These are phyloP conservation scores for Fonsecaea nubica DNA, from an alignment of 2,329 filamentous ascomycete species.

Conservation along the genomic window DNA sequence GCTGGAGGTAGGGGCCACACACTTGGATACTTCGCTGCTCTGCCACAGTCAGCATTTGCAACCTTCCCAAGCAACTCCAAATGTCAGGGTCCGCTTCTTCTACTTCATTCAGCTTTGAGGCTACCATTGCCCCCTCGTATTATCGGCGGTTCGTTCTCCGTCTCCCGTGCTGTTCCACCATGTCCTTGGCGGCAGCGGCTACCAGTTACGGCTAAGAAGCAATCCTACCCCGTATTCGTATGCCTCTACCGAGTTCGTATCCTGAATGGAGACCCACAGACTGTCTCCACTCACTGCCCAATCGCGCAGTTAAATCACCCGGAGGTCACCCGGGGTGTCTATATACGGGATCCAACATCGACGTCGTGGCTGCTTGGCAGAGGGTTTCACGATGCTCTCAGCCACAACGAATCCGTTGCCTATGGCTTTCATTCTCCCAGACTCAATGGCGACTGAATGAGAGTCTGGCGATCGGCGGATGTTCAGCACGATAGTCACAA, in stretches of 20 bases:
- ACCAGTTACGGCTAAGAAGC: background rate
- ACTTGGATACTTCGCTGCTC: too few species aligned
- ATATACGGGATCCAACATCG: background rate
- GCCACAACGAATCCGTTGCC: background rate
- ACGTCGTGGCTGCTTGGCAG: background rate
- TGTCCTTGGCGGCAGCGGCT: background rate
- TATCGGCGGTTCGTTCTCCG: too few species aligned
- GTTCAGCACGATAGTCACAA: background rate
- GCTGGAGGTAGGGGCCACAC: too few species aligned
- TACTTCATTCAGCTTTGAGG: too few species aligned
- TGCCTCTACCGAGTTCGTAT: background rate
- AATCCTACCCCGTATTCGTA: constrained; percentile 2
- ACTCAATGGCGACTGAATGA: background rate
- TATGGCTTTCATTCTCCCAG: background rate
- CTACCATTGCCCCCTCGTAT: too few species aligned
- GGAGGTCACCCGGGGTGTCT: background rate
- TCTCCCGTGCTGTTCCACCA: too few species aligned
- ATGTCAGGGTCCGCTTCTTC: too few species aligned
- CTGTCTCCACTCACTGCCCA: background rate
- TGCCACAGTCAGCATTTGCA: too few species aligned
- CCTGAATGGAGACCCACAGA: background rate
- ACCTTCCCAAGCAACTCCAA: too few species aligned
- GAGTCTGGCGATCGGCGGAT: background rate
- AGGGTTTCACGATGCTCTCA: background rate
- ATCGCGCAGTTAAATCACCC: background rate